phyloP scores from a whole-genome alignment of 352 stramenopile genomes.

The Thraustochytrium sp. region DNA sequence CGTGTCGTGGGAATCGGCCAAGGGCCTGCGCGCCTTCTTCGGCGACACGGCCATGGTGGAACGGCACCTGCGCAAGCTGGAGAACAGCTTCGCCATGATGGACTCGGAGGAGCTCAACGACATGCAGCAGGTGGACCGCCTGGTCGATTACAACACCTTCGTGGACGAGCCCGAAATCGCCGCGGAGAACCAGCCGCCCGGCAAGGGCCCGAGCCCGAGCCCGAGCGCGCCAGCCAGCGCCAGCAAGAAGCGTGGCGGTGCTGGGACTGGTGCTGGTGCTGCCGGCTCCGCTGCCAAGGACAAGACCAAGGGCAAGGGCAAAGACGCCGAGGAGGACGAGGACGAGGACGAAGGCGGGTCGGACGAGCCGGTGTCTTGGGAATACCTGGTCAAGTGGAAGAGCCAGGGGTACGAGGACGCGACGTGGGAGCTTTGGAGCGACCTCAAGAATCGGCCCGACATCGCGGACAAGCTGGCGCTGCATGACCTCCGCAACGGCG shows the following conservation, averaged over 20 bases:
- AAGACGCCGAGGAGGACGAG: not conserved
- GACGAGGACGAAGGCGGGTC: not conserved
- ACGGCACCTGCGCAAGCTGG: slow-evolving; percentile 14
- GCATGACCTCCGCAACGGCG: slow-evolving; percentile 64
- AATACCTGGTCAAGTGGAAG: slow-evolving; percentile 99
- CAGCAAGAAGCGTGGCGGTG: too few species aligned
- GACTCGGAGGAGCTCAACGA: slow-evolving; percentile 22
- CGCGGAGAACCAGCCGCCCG: not conserved
- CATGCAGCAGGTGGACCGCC: slow-evolving; percentile 10
- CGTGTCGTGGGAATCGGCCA: slow-evolving; percentile 91
- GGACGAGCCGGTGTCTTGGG: slow-evolving; percentile 48
- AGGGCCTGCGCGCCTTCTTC: slow-evolving; percentile 65
- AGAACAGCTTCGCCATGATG: slow-evolving; percentile 41
- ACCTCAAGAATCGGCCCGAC: slow-evolving; percentile 67
- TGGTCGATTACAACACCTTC: slow-evolving; percentile 41
- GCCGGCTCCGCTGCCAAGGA: not conserved
- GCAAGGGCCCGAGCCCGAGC: not conserved
- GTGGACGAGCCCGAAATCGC: not conserved
- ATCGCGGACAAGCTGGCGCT: slow-evolving; percentile 26
- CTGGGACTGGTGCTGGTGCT: not conserved
- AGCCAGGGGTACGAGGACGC: slow-evolving; percentile 91
- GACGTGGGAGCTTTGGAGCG: slow-evolving; percentile 95
- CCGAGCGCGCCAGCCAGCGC: too few species aligned
- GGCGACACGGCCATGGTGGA: slow-evolving; percentile 1
- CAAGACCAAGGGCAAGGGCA: not conserved